Evolutionary conservation across 2,329 filamentous ascomycete species (phyloP), one percentile per base, ranked within the genome.

Genomic region (Exophiala aquamarina): DNA sequence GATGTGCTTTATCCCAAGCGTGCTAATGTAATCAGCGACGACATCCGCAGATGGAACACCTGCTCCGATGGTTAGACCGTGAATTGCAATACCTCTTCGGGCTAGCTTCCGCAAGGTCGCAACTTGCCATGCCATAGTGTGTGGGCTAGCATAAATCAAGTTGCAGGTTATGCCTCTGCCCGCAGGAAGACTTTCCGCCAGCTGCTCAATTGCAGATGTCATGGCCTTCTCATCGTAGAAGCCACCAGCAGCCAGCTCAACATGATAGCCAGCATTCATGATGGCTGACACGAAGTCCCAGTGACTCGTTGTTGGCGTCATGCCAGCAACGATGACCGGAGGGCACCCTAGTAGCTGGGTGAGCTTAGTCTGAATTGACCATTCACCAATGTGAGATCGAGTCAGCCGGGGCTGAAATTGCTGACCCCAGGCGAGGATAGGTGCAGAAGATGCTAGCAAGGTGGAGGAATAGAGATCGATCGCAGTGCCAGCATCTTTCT

Each of bases 141-240:
- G 70, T 10, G 76, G 76, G 50, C 70, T 76, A 52, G 75, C 73
- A 55, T 79, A 79, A 51, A 79, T 78, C 47, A 79, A 49, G 56
- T 79, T 79, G 55, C 76, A 59, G 2, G 71, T 73, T 55, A 79
- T 76, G 49, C 75, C 74, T 46, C 74, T 73, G 17, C 74, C 75
- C 11, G 68, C 62, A 14, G 70, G 70, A 41, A 72, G 72, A 17
- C 63, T 59, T 17, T 67, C 65, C 32, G 69, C 67, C n/a, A 77
- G 64, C 42, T 70, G 70, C 20, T 58, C 60, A 46, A 77, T 71
- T 11, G 74, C 73, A n/a, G 64, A 63, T 15, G 65, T 69, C 65
- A 77, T 69, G 23, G 63, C 63, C 33, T 64, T 63, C 19, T 68
- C 65, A 36, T 70, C 69, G 59, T 75, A 72, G 63, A 76, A 78